Base-by-base conservation (phyloP, 2,329 filamentous ascomycete species). In the Stachybotrys chlorohalonatus region DNA sequence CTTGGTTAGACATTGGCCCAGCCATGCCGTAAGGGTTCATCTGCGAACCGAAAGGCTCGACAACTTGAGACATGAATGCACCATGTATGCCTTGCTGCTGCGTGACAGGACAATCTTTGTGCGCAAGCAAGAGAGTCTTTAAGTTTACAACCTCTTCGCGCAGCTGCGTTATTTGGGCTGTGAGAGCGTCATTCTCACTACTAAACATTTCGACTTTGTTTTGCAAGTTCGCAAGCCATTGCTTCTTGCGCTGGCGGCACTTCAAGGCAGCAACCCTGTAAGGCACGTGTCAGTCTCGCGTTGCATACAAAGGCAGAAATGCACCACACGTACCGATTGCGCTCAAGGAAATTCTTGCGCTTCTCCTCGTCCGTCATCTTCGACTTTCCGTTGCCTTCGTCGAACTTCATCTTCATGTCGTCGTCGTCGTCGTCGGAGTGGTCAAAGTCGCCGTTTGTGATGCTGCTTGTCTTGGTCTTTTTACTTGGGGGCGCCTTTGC, bases 311-410 rank as follows among this genome's bases (percentile, higher is more conserved):
- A 3, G 31, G 3, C 9, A 5, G 36, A 17, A 30, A 7, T n/a
- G 13, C 9, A 31, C 7, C 53, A 31, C 51, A 74, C 83, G 64
- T 83, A 95, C 93, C 93, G 85, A 70, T 99, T 99, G 31, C 94
- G 82, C 68, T 99, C 94, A 2, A 99, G 77, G 71, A 99, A 99
- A 69, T 97, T 99, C 75, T 95, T 96, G 47, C 94, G 83, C 77
- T 99, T 99, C 75, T 99, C 94, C 66, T 97, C 94, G 55, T 97
- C 94, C 0, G 92, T 96, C 90, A 96, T 95, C 77, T 96, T 96
- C 0, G 70, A 67, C 70, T 85, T 87, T 47, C 77, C 83, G 47
- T 78, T 75, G 51, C 82, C 76, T 32, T 77, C 79, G 6, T 82
- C 77, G 52, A 82, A 79, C 50, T 77, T 81, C 59, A 78, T 66